Conservation (phyloP, 768 basidiomycete genomes). For the Boletus reticuloceps region DNA sequence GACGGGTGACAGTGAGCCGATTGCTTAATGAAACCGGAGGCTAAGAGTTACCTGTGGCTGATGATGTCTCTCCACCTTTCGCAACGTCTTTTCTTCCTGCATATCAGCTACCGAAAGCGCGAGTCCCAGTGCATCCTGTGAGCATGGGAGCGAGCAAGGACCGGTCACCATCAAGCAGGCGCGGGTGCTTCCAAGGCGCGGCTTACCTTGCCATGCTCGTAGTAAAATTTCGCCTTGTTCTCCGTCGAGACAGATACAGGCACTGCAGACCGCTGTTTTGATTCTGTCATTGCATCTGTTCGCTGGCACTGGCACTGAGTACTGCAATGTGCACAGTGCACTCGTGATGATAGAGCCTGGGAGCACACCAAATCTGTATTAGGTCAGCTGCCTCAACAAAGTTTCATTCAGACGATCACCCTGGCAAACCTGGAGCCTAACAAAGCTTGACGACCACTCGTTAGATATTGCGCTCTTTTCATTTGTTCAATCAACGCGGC, state of each 20-base stretch:
- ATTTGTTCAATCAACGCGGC: slow-evolving; percentile 8
- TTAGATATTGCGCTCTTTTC: slow-evolving; percentile 8
- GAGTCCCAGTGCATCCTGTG: slow-evolving; percentile 45
- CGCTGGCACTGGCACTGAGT: slow-evolving; percentile 1
- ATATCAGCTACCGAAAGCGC: slow-evolving; percentile 45
- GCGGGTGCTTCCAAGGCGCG: slow-evolving; percentile 6
- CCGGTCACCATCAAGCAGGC: slow-evolving; percentile 19
- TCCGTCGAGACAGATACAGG: slow-evolving; percentile 23
- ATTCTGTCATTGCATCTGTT: slow-evolving; percentile 25
- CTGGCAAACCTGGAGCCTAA: slow-evolving; percentile 14
- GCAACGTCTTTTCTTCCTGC: slow-evolving; percentile 44
- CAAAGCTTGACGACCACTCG: slow-evolving; percentile 16
- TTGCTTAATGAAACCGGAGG: slow-evolving; percentile 11
- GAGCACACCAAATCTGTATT: slow-evolving; percentile 11
- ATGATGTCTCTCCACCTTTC: slow-evolving; percentile 40
- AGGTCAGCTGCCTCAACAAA: slow-evolving; percentile 20
- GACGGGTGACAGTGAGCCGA: slow-evolving; percentile 14
- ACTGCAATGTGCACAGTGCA: neutral
- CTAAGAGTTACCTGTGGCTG: slow-evolving; percentile 35
- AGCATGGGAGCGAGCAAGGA: slow-evolving; percentile 5
- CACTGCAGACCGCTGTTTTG: slow-evolving; percentile 21
- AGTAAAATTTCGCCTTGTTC: slow-evolving; percentile 28
- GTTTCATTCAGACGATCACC: slow-evolving; percentile 22
- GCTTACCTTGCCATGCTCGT: slow-evolving; percentile 34
- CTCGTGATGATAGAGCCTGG: slow-evolving; percentile 18